Conservation (phyloP, 2,329 filamentous ascomycete genomes). For the Talaromyces islandicus region DNA sequence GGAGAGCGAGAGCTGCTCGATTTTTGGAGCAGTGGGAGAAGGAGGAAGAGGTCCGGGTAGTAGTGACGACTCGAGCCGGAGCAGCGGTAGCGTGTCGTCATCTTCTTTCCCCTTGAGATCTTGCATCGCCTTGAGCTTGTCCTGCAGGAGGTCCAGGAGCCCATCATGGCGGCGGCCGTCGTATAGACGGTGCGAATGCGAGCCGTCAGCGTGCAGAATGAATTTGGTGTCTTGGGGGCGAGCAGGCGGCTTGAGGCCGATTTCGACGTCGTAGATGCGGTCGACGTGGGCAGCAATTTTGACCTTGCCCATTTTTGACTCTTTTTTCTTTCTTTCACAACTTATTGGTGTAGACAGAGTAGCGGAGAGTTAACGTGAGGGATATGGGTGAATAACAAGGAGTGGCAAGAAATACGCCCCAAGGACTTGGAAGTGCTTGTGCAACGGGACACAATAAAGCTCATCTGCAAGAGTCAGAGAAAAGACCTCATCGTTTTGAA, state of each 20-base stretch:
- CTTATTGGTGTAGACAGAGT: not conserved
- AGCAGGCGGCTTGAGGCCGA: slow-evolving; percentile 3
- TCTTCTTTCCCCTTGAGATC: not conserved
- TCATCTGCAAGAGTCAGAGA: not conserved
- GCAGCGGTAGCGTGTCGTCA: not conserved
- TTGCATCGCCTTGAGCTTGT: slow-evolving; percentile 4
- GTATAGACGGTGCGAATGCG: slow-evolving; percentile 10
- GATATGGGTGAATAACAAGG: not conserved
- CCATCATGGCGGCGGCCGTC: slow-evolving; percentile 9
- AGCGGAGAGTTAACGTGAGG: not conserved
- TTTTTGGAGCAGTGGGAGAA: not conserved
- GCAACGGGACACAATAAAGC: not conserved
- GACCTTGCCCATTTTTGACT: slow-evolving; percentile 3
- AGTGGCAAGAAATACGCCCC: not conserved
- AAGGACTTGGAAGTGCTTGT: not conserved
- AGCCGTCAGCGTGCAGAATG: not conserved
- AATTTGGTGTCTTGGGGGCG: slow-evolving; percentile 5
- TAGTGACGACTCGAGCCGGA: not conserved
- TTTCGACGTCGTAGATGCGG: slow-evolving; percentile 4
- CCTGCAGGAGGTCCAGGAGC: slow-evolving; percentile 8
- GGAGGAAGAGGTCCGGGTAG: not conserved
- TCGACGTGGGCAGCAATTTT: slow-evolving; percentile 4
- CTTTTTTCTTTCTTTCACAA: not conserved
- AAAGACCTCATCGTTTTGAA: not conserved
- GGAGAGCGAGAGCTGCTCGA: not conserved